phyloP scores from a whole-genome alignment of 768 basidiomycete species.

The Rhizopogon roseolus region DNA sequence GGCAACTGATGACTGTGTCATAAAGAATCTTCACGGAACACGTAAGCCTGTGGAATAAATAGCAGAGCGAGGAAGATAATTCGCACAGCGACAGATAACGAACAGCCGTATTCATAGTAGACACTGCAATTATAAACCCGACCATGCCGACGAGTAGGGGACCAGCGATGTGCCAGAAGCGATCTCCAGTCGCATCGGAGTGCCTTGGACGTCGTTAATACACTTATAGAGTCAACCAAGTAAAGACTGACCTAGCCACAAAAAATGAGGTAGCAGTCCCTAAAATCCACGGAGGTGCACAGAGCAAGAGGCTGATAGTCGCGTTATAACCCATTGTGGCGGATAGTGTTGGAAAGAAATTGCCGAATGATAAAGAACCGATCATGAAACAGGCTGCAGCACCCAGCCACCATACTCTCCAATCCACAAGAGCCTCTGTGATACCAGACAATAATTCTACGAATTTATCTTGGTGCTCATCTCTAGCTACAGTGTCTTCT shows the following conservation, averaged over 20 bases:
- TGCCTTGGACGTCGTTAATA: slow-evolving; percentile 37
- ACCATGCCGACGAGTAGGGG: slow-evolving; percentile 54
- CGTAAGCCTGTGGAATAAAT: neutral
- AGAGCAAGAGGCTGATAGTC: slow-evolving; percentile 64
- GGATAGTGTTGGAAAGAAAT: slow-evolving; percentile 73
- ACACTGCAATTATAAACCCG: slow-evolving; percentile 61
- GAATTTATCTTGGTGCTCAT: slow-evolving; percentile 37
- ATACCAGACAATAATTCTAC: slow-evolving; percentile 40
- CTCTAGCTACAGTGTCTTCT: slow-evolving; percentile 54
- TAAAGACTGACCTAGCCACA: slow-evolving; percentile 37
- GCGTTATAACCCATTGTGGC: slow-evolving; percentile 62
- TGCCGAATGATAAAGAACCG: slow-evolving; percentile 66
- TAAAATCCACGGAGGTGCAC: slow-evolving; percentile 71
- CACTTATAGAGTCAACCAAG: neutral
- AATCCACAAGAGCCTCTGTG: slow-evolving; percentile 55
- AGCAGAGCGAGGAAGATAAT: neutral
- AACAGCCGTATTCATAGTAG: slow-evolving; percentile 53
- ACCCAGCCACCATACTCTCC: slow-evolving; percentile 81
- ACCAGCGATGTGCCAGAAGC: slow-evolving; percentile 62
- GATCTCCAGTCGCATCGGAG: slow-evolving; percentile 67
- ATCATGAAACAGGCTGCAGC: slow-evolving; percentile 50
- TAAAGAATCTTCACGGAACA: slow-evolving; percentile 52
- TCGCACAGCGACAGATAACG: slow-evolving; percentile 63
- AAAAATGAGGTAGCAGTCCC: slow-evolving; percentile 54
- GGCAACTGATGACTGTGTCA: slow-evolving; percentile 67